Base-by-base conservation (phyloP, 805 yeast species). In the Barnettozyma wickerhamii region DNA sequence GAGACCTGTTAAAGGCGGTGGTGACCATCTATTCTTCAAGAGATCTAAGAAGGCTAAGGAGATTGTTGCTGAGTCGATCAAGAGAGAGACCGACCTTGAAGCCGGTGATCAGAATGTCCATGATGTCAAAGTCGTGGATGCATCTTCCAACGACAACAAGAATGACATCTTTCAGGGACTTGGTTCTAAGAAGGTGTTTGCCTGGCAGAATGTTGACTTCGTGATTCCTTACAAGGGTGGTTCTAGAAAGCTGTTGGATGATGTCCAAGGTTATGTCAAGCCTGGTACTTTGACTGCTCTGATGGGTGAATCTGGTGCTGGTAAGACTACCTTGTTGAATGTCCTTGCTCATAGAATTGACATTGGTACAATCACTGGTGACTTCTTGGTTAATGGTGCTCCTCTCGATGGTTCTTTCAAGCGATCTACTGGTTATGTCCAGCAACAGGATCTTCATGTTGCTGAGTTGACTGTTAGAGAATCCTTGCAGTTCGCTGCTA, bases 381-480 rank as follows among this genome's bases (percentile, higher is more conserved):
- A 42, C 28, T 42, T 42, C 35, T 33, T 42, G 56, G 83, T 80
- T 21, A 77, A 81, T 58, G 87, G 86, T 44, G 63, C 65, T 35
- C 65, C 68, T 43, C 63, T 75, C 47, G 81, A 74, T 52, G 59
- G 66, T 31, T 74, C 84, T 4, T 81, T 81, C 66, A 77, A 72
- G 55, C 67, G 82, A 56, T 71, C 71, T 38, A 81, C 81, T 51
- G 87, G 87, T 47, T 81, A 81, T 42, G 45, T 42, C 15, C 45
- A 42, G 27, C 45, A 42, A 28, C 45, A 42, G 27, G 45, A 42
- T 38, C 55, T 71, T 62, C 81, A 40, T 85, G 81, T 60, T 65
- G 80, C 51, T 65, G 69, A 21, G 71, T 79, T 24, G 64, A 80
- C 86, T 23, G 85, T 81, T 10, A 73, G 86, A 51, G 88, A 81